Evolutionary conservation across 2,329 filamentous ascomycete genomes (phyloP).

Genomic region (Arthrobotrys iridis): DNA sequence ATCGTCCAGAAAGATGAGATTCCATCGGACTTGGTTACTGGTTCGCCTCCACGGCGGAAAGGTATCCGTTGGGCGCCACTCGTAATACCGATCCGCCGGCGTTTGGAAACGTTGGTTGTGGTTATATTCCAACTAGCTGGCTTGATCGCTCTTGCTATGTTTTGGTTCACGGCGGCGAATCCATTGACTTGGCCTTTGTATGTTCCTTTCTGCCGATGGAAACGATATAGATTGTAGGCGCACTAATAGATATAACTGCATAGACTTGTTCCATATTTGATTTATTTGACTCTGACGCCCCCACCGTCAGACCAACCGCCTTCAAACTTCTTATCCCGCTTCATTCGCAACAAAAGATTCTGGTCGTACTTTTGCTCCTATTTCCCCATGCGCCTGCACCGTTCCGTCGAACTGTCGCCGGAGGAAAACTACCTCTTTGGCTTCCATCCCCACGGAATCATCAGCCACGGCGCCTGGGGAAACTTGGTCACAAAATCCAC

Average conservation of each 20-base stretch:
- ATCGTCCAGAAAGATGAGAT: slow-evolving; percentile 40
- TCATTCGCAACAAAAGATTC: slow-evolving; percentile 75
- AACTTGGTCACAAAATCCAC: slow-evolving; percentile 50
- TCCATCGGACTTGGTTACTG: slow-evolving; percentile 45
- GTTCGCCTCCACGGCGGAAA: background rate
- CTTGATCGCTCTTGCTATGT: slow-evolving; percentile 75
- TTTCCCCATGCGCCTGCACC: slow-evolving; percentile 88
- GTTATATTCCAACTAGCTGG: slow-evolving; percentile 78
- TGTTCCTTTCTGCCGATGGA: slow-evolving; percentile 61
- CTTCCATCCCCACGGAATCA: slow-evolving; percentile 97
- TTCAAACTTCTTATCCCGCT: slow-evolving; percentile 74
- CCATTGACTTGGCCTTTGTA: slow-evolving; percentile 88
- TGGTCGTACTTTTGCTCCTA: slow-evolving; percentile 94
- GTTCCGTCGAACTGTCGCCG: slow-evolving; percentile 79
- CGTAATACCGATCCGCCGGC: slow-evolving; percentile 75
- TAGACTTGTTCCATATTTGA: slow-evolving; percentile 75
- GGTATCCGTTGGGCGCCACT: slow-evolving; percentile 85
- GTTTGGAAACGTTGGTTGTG: slow-evolving; percentile 81
- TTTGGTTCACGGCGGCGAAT: slow-evolving; percentile 91
- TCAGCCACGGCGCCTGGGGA: slow-evolving; percentile 62
- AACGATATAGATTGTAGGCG: background rate
- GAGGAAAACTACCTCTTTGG: slow-evolving; percentile 95
- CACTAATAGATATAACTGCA: background rate
- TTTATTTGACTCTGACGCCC: slow-evolving; percentile 83
- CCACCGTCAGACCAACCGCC: slow-evolving; percentile 80